Evolutionary conservation across 2,329 filamentous ascomycete species (phyloP).

Genomic region (Ophiostoma quercus): DNA sequence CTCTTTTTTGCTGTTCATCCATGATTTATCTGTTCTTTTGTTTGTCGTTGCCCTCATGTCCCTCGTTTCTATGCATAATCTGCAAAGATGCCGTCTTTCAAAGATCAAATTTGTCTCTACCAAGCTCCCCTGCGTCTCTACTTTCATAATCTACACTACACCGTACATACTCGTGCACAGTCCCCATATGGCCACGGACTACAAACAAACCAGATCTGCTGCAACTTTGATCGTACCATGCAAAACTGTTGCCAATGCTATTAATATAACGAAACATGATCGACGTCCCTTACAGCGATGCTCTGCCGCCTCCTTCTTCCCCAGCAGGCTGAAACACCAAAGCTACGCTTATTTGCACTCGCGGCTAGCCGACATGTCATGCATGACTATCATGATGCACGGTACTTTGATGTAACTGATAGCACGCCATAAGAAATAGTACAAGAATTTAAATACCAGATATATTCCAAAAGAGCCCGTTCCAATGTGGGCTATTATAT

Average conservation of each 20-base stretch:
- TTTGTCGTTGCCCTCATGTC: not conserved
- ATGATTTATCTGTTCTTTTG: not conserved
- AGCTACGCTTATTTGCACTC: not conserved
- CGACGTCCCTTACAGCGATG: not conserved
- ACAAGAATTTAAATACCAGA: not conserved
- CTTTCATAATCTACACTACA: not conserved
- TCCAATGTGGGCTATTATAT: not conserved
- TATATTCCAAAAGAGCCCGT: not conserved
- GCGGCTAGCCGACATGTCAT: not conserved
- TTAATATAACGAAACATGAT: constrained; percentile 7
- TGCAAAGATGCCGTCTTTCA: not conserved
- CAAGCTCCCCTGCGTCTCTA: not conserved
- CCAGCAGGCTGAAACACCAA: not conserved
- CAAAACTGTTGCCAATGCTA: not conserved
- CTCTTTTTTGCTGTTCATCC: not conserved
- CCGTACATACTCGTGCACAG: not conserved
- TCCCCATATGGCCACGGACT: not conserved
- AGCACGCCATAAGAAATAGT: not conserved
- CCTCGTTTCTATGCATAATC: not conserved
- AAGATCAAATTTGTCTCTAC: not conserved
- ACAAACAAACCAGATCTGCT: not conserved
- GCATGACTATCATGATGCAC: not conserved
- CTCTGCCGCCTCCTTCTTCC: not conserved
- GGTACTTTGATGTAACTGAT: not conserved
- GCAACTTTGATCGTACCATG: not conserved